Percentiles rank a stretch among this genome's conserved stretches.
phyloP scores from a whole-genome alignment of 2,329 filamentous ascomycete species.

The Trichoderma sp. region DNA sequence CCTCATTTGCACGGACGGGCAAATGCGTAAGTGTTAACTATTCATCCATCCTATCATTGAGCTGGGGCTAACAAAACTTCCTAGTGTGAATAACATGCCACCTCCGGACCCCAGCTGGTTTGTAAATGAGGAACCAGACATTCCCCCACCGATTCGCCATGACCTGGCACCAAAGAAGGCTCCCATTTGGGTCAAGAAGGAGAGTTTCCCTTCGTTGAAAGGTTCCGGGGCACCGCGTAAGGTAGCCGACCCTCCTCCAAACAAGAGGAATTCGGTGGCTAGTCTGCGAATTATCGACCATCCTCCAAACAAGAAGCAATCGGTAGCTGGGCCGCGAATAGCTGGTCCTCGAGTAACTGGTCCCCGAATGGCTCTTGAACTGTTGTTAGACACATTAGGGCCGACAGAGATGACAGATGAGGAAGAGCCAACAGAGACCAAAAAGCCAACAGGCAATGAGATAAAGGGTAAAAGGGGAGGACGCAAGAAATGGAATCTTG shows the following conservation, averaged over 20 bases:
- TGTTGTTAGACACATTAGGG: neutral
- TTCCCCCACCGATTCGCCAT: neutral
- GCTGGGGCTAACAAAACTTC: neutral
- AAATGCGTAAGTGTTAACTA: neutral
- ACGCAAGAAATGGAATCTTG: constrained; percentile 12
- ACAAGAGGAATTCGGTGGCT: neutral
- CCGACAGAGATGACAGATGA: neutral
- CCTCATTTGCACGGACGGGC: neutral
- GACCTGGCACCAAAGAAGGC: neutral
- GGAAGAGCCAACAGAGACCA: neutral
- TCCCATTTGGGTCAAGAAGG: neutral
- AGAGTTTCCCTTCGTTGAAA: neutral
- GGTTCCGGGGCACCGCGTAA: neutral
- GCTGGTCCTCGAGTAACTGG: no score
- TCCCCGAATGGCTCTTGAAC: neutral
- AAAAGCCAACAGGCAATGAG: neutral
- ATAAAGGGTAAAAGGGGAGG: neutral
- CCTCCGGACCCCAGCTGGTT: neutral
- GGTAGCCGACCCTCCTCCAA: neutral
- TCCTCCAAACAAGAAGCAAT: neutral
- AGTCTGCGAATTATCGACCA: neutral
- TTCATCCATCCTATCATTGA: neutral
- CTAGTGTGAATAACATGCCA: neutral
- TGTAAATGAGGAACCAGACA: neutral
- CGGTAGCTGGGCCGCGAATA: no score